Base-by-base conservation (phyloP, 1,284 basidiomycete genomes). In the Apiotrichum akiyoshidainum region DNA sequence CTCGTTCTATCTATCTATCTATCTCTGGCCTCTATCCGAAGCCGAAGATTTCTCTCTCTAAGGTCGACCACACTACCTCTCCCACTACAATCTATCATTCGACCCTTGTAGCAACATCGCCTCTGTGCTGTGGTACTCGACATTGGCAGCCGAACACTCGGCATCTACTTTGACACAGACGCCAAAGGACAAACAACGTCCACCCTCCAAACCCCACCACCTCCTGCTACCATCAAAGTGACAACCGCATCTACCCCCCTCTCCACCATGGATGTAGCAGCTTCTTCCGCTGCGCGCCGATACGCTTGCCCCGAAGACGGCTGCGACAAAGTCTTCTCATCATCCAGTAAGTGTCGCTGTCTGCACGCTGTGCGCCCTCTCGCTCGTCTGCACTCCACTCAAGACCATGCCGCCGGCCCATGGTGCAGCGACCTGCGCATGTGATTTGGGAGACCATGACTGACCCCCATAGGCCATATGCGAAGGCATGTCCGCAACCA, bases 401-500 rank as follows among this genome's bases (percentile, higher is more conserved):
- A 11, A 35, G 8, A 35, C 7, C 34, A 8, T 35, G 44, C 22
- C 44, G 45, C 45, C 45, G 13, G 10, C 13, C 9, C 12, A 14
- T 46, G 37, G 37, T 31, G 26, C 26, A 37, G 12, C 40, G 31
- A 26, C 33, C 7, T 13, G 2, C 5, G 16, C 14, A 33, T 37
- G 46, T 47, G 34, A 34, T 34, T 19, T 17, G 17, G 5, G 3
- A 2, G 19, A n/a, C 42, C 3, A 11, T 11, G 16, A 26, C 22
- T 21, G 16, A 40, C 17, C 3, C 22, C 40, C 39, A 0, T 49
- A 59, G 58, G 58, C 21, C 58, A 59, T 46, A 52, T 59, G 54
- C 33, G 58, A 11, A 35, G 58, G 26, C 58, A 59, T 52, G 54
- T 52, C 8, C 58, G 58, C 19, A 56, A 55, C 40, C 58, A 59